phyloP scores from a whole-genome alignment of 2,329 filamentous ascomycete species.

The Penicillium nordicum region DNA sequence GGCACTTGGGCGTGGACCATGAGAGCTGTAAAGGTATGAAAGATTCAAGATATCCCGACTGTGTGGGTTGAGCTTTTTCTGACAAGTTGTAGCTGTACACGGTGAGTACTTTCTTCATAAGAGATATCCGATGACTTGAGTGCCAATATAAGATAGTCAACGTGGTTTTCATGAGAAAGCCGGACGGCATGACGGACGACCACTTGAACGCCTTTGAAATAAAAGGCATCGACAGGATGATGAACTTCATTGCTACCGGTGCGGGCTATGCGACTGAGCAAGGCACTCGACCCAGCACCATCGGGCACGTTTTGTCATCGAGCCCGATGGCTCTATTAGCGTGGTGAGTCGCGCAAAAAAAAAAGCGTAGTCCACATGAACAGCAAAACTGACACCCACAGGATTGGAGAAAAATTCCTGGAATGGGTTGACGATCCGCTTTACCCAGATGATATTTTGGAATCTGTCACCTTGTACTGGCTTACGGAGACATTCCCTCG shows the following conservation, averaged over 20 bases:
- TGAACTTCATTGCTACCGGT: conserved; percentile 20
- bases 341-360: conserved; percentile 21
- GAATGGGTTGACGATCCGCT: conserved; percentile 38
- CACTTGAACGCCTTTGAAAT: conserved; percentile 25
- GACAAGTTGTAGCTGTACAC: conserved; percentile 24
- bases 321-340: conserved; percentile 33
- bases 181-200: conserved; percentile 23
- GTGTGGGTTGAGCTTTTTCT: background rate
- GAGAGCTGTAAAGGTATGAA: conserved; percentile 31
- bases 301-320: conserved; percentile 33
- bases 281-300: conserved; percentile 33
- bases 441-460: conserved; percentile 31
- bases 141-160: conserved; percentile 26
- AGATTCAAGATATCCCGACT: background rate
- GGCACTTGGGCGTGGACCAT: conserved; percentile 24
- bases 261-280: conserved; percentile 30
- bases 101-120: conserved; percentile 17
- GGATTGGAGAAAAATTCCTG: conserved; percentile 40
- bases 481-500: conserved; percentile 38
- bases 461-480: conserved; percentile 38
- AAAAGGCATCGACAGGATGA: conserved; percentile 26
- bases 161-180: conserved; percentile 24
- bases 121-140: background rate
- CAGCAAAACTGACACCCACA: conserved; percentile 15
- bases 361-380: background rate